Conservation (phyloP, 164 flowering plant genomes). For the Liquidambar formosana region DNA sequence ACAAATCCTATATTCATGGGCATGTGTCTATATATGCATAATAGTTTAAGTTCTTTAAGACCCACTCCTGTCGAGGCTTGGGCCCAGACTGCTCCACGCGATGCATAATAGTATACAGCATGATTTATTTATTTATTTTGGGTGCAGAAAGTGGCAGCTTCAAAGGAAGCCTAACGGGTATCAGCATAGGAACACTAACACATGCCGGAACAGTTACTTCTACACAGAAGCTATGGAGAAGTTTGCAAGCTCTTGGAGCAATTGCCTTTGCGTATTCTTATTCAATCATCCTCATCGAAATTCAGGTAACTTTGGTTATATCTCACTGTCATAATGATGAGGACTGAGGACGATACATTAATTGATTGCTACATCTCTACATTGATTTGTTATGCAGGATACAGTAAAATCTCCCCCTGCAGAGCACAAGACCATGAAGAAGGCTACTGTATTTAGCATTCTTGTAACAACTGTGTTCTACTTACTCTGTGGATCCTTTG, state of each 20-base stretch:
- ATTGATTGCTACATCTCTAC: neutral
- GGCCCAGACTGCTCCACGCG: too few relatives aligned
- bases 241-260: slow-evolving; percentile 59
- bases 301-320: slow-evolving; percentile 38
- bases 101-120: too few relatives aligned
- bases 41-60: too few relatives aligned
- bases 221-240: slow-evolving; percentile 49
- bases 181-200: slow-evolving; percentile 39
- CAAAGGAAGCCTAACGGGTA: slow-evolving; percentile 50
- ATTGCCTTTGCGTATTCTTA: slow-evolving; percentile 66
- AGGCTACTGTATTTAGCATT: slow-evolving; percentile 49
- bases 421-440: slow-evolving; percentile 69
- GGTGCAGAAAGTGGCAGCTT: slow-evolving; percentile 42
- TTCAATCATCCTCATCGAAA: slow-evolving; percentile 61
- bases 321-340: neutral
- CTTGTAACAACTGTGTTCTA: slow-evolving; percentile 56
- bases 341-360: too few relatives aligned
- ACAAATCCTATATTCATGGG: too few relatives aligned
- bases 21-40: too few relatives aligned
- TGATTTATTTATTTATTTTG: too few relatives aligned
- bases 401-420: slow-evolving; percentile 49
- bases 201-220: slow-evolving; percentile 29
- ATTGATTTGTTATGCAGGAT: slow-evolving; percentile 28
- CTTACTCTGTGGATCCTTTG: slow-evolving; percentile 66
- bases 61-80: too few relatives aligned